Conservation (phyloP, 352 stramenopile species). For the Elongisporangium senticosum region DNA sequence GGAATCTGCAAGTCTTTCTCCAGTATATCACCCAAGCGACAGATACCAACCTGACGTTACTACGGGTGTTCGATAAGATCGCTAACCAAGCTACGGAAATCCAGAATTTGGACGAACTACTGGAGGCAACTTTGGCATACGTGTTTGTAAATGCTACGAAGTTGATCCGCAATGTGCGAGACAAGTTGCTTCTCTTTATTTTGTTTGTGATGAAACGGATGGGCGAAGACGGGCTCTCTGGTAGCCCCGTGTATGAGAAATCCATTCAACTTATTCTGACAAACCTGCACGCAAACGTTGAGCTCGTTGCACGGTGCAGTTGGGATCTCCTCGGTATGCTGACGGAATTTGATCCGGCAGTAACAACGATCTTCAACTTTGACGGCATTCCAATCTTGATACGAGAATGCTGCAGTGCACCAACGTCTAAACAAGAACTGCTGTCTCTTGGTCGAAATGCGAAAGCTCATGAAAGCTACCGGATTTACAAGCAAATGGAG, state of each 20-base stretch:
- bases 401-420: conserved; percentile 26
- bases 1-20: conserved; percentile 17
- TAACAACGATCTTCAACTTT: conserved; percentile 59
- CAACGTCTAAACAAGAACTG: neutral
- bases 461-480: neutral
- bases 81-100: conserved; percentile 13
- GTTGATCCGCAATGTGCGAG: conserved; percentile 26
- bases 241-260: conserved; percentile 43
- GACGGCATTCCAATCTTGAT: conserved; percentile 52
- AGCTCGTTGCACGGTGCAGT: conserved; percentile 34
- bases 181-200: conserved; percentile 43
- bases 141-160: conserved; percentile 37
- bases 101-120: conserved; percentile 26
- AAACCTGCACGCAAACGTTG: conserved; percentile 24
- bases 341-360: conserved; percentile 44
- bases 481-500: conserved; percentile 32
- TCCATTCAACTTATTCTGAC: conserved; percentile 47
- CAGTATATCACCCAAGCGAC: conserved; percentile 4
- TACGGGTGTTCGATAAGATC: conserved; percentile 27
- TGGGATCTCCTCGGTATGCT: conserved; percentile 55
- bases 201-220: conserved; percentile 51
- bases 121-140: conserved; percentile 31
- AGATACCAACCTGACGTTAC: neutral
- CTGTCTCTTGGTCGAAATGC: neutral
- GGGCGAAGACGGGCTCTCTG: conserved; percentile 41